Evolutionary conservation across 83 land plant genomes (phyloP).

Genomic region (Thuja plicata): DNA sequence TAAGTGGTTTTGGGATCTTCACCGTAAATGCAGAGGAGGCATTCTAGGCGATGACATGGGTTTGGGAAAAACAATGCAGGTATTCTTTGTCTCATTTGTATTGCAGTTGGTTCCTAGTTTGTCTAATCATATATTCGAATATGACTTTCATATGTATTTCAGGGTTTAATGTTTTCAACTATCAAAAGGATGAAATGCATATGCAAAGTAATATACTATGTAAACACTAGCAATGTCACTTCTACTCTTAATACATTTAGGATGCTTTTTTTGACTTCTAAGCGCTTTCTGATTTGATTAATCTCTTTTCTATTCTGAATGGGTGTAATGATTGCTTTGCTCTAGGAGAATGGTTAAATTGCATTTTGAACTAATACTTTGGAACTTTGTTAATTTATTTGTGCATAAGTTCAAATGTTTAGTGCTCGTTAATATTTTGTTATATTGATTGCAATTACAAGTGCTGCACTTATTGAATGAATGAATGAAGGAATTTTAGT

Average conservation of each 20-base stretch:
- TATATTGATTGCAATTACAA: neutral
- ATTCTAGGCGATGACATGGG: slow-evolving; percentile 99
- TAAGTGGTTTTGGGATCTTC: slow-evolving; percentile 91
- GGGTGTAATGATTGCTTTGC: neutral
- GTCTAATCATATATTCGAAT: neutral
- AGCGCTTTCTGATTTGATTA: neutral
- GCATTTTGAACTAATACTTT: neutral
- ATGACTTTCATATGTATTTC: neutral
- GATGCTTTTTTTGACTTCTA: neutral
- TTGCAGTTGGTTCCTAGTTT: neutral
- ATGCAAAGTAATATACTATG: neutral
- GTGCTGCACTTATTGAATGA: neutral
- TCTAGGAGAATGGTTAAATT: neutral
- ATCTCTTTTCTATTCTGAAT: neutral
- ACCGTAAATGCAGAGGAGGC: slow-evolving; percentile 78
- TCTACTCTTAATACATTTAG: neutral
- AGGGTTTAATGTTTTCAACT: neutral
- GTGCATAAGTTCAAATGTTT: neutral
- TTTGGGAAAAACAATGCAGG: slow-evolving; percentile 99
- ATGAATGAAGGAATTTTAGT: too few relatives aligned
- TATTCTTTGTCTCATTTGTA: slow-evolving; percentile 21
- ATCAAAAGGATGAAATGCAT: neutral
- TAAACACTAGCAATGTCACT: neutral
- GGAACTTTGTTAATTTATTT: neutral
- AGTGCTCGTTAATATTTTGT: neutral